phyloP scores from a whole-genome alignment of 169 alveolate species.

The Cystoisospora suis region DNA sequence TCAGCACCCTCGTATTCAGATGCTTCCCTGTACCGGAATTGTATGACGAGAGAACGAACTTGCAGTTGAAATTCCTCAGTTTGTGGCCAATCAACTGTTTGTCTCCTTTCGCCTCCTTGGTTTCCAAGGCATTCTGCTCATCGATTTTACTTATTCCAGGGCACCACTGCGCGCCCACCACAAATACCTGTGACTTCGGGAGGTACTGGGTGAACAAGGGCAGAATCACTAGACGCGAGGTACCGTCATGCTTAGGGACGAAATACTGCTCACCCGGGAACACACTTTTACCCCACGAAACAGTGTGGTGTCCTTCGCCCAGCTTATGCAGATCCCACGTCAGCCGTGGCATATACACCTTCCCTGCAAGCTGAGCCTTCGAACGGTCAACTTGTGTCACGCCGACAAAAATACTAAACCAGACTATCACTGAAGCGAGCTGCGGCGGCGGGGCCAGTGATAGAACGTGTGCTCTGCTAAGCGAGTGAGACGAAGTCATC shows the following conservation, averaged over 20 bases:
- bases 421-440: no score
- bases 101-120: background rate
- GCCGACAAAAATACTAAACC: no score
- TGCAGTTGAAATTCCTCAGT: background rate
- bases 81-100: background rate
- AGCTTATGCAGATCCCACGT: background rate
- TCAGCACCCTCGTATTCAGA: background rate
- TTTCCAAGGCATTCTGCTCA: background rate
- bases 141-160: background rate
- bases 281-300: constrained; percentile 16
- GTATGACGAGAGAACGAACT: background rate
- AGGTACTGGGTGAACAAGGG: constrained; percentile 7
- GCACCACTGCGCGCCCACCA: background rate
- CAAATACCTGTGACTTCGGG: background rate
- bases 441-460: no score
- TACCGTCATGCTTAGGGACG: background rate
- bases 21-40: constrained; percentile 24
- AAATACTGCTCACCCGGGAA: background rate
- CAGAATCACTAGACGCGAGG: background rate
- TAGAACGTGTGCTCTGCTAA: no score
- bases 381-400: background rate
- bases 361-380: background rate
- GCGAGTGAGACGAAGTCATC: no score
- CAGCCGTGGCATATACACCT: background rate
- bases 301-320: background rate